Evolutionary conservation across 306 rosid genomes (phyloP), one percentile per base, ranked within the genome.

Genomic region (Acacia confusa): DNA sequence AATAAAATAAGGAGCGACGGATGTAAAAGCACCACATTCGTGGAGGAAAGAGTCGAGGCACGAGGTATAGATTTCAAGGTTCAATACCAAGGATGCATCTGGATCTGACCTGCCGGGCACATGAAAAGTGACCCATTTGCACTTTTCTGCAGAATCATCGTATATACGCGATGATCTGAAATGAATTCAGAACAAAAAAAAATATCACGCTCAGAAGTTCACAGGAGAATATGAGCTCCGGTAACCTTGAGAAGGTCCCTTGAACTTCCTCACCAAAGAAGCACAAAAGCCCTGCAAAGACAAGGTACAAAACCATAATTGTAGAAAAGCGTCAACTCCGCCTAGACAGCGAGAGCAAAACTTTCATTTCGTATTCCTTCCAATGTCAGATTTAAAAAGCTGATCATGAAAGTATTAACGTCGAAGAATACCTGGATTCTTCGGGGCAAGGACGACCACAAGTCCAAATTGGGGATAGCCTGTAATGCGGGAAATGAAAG

Each of bases 401-500:
- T 55, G 45, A 74, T 55, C 50, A 19, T 64, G 53, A 79, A 63
- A 86, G 72, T 72, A 70, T 38, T 81, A 57, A 47, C 44, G 82
- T 47, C 75, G 61, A 86, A 87, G 43, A 77, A 52, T 88, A 90
- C 99, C 93, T 84, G 98, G 73, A 74, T 78, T 86, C 84, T 88
- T 7, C 85, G 92, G 36, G 97, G 94, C 85, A 93, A 78, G 88
- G 92, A 82, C 50, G 84, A 58, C 99, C 99, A 95, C 78, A 93
- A 87, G 78, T 90, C 92, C 87, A 90, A 72, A 88, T 95, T 95
- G 72, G 99, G 99, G 76, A 95, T 84, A 77, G 85, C 82, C 98
- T 93, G 86, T 70, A 79, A 83, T 72, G 48, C 40, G 45, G 52
- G 64, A 73, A 82, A 70, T 28, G 72, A 43, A 74, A 84, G 74